These are phyloP conservation scores for Trypethelium eluteriae DNA, from an alignment of 495 filamentous ascomycete species.

Conservation along the genomic window DNA sequence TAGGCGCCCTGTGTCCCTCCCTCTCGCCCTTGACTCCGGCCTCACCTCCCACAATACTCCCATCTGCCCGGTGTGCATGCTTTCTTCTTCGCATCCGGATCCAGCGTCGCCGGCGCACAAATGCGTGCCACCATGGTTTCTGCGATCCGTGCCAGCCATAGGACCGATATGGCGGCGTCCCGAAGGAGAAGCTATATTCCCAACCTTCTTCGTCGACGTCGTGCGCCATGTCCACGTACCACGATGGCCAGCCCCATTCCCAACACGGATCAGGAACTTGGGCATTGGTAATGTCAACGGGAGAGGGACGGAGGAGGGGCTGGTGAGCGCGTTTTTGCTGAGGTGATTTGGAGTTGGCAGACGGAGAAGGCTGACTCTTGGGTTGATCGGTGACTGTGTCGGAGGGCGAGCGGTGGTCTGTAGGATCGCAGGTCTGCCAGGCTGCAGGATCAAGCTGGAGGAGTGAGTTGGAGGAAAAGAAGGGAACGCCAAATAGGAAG, in stretches of 20 bases:
- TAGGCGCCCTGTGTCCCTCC: conserved; percentile 36
- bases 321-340: not conserved
- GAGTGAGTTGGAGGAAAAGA: conserved; percentile 79
- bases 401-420: not conserved
- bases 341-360: not conserved
- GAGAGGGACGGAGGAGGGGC: conserved; percentile 54
- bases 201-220: conserved; percentile 89
- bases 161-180: conserved; percentile 13
- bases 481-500: conserved; percentile 80
- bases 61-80: conserved; percentile 36
- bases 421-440: conserved; percentile 61
- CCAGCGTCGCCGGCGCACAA: conserved; percentile 84
- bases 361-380: no score
- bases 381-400: not conserved
- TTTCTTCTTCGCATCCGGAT: conserved; percentile 71
- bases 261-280: conserved; percentile 93
- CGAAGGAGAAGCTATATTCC: conserved; percentile 88
- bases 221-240: conserved; percentile 87
- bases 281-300: conserved; percentile 81
- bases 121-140: conserved; percentile 85
- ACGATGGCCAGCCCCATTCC: conserved; percentile 91
- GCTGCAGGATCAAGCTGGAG: conserved; percentile 77
- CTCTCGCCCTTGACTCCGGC: conserved; percentile 22
- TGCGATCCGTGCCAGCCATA: conserved; percentile 82
- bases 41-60: conserved; percentile 36